Evolutionary conservation across 768 basidiomycete genomes (phyloP), one percentile per base, ranked within the genome.

Genomic region (Plicaturopsis crispa): DNA sequence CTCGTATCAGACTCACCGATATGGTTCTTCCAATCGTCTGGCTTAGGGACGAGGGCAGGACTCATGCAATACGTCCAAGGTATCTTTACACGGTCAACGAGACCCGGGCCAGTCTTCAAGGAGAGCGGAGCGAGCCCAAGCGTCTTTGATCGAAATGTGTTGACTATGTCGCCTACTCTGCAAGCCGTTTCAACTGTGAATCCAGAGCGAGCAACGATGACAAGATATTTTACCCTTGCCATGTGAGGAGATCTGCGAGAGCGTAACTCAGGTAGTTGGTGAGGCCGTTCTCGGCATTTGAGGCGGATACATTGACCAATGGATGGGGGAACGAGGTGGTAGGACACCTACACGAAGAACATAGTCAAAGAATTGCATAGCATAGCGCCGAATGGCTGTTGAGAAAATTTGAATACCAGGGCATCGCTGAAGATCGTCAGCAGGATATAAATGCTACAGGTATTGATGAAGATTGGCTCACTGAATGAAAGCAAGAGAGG

Each of bases 31-130:
- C 79, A 82, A 53, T 80, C 79, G 11, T 59, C 45, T 0, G 79
- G 78, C 47, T 76, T 77, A 0, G 75, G 74, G 1, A 80, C 72
- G 17, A 82, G 46, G 0, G 69, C 61, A 3, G 71, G 68, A 32
- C 70, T 73, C 67, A 79, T 75, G 48, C 76, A 78, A 48, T 79
- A 81, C 3, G 76, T 77, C 68, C 70, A 77, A 3, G 78, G 78
- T 2, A 78, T 54, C 42, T 72, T 73, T 20, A 78, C 51, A 10
- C 67, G 57, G 44, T 81, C 77, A 3, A 69, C 45, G 6, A 78
- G 51, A 20, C 68, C 62, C 5, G 75, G 66, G 1, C 78, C 80
- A 3, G 70, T 66, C 4, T 67, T 60, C 13, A 70, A 38, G 1
- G 64, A 64, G 8, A 82, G 62, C 4, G 73, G 59, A 21, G 61